Base-by-base conservation (phyloP, 768 basidiomycete species). In the Hydnomerulius pinastri region DNA sequence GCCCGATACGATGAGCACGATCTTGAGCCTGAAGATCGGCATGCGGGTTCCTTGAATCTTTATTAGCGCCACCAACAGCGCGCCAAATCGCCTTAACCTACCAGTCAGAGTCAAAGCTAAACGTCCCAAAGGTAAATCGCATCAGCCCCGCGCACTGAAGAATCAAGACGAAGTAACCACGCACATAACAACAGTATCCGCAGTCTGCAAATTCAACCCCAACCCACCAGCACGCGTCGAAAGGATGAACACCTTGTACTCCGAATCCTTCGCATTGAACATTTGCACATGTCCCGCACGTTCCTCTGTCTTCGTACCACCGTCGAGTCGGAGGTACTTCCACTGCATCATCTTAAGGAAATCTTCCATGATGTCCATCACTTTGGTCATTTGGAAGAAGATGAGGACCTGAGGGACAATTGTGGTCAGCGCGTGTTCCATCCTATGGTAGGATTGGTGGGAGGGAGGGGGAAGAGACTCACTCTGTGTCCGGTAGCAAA, bases 371-470 rank as follows among this genome's bases (percentile, higher is more conserved):
- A 97, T 94, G 55, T 96, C 92, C 95, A 98, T 97, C 60, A 98
- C 92, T 64, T 93, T 91, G 13, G 95, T 98, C 97, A 98, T 98
- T 72, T 99, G 97, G 86, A 98, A 98, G 83, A 99, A 98, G 60
- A 99, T 98, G 49, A 99, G 83, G 39, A 96, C 92, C 90, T 93
- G 56, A 0, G 39, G 43, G 12, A 48, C 37, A 48, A 47, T n/a
- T 36, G 17, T 35, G 45, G 47, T 46, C 7, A 53, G 10, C 29
- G 57, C 4, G 17, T 39, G 20, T 6, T 30, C 15, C 29, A 4
- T 4, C n/a, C n/a, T n/a, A n/a, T n/a, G n/a, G n/a, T n/a, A n/a
- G 32, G 4, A 1, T 32, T 9, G 1, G 17, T 11, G 15, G 43
- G 17, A 18, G 18, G 17, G 5, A 29, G 21, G n/a, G n/a, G n/a